Evolutionary conservation across 2,329 filamentous ascomycete species (phyloP).

Genomic region (Ceratocystis huliohia): DNA sequence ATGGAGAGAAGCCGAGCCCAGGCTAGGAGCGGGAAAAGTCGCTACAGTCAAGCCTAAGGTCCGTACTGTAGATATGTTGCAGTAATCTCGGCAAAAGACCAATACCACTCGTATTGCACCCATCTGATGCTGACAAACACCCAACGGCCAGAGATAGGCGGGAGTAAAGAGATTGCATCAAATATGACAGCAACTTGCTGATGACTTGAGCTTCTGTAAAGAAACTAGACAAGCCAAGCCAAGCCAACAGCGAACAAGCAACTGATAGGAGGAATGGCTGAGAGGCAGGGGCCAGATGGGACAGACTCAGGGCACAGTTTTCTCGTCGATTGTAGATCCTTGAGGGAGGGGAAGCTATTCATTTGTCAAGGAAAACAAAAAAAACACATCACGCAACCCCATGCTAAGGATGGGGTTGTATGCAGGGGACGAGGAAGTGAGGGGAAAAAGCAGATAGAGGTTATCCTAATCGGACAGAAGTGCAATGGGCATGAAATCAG

Average conservation of each 20-base stretch:
- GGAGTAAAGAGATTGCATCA: neutral
- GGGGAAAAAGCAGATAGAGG: neutral
- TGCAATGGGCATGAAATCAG: neutral
- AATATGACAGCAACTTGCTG: no score
- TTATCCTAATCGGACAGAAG: neutral
- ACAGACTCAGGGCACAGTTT: conserved; percentile 7
- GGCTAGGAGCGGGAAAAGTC: neutral
- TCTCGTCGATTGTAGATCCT: neutral
- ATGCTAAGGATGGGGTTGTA: conserved; percentile 2
- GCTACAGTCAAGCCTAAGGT: neutral
- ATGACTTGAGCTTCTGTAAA: neutral
- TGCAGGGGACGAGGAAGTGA: conserved; percentile 5
- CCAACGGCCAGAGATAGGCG: neutral
- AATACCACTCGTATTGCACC: neutral
- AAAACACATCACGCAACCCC: neutral
- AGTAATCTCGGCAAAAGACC: neutral
- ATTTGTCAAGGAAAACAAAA: neutral
- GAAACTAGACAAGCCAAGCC: neutral
- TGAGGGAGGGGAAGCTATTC: conserved; percentile 1
- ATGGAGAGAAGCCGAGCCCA: neutral
- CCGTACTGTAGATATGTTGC: neutral
- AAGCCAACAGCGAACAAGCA: neutral
- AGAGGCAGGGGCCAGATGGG: conserved; percentile 10
- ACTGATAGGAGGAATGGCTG: conserved; percentile 1
- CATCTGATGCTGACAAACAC: neutral